Conservation (phyloP, 2,329 filamentous ascomycete species). For the Trichophyton benhamiae region DNA sequence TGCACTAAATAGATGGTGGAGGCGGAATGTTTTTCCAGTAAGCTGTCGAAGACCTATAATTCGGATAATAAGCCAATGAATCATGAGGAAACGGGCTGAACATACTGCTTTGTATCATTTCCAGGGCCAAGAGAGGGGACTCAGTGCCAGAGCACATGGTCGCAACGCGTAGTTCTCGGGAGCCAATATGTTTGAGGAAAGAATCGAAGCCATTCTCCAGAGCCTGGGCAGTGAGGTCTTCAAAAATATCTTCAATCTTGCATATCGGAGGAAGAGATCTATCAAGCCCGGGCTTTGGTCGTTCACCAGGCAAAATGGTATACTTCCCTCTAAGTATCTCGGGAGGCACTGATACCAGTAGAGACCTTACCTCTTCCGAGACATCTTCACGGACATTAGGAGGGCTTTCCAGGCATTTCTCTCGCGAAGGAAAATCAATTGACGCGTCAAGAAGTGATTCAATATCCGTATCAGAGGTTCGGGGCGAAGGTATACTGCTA, state of each 20-base stretch:
- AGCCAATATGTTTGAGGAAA: slow-evolving; percentile 25
- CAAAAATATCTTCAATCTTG: slow-evolving; percentile 39
- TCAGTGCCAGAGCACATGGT: slow-evolving; percentile 74
- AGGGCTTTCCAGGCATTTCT: background rate
- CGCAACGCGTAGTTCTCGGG: slow-evolving; percentile 42
- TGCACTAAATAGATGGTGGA: slow-evolving; percentile 48
- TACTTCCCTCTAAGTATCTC: slow-evolving; percentile 14
- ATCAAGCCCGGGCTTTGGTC: slow-evolving; percentile 19
- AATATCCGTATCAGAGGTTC: background rate
- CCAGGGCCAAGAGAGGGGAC: slow-evolving; percentile 54
- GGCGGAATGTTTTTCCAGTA: slow-evolving; percentile 28
- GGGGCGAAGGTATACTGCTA: background rate
- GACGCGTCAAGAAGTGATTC: background rate
- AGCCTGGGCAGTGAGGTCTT: slow-evolving; percentile 34
- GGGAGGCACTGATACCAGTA: slow-evolving; percentile 11
- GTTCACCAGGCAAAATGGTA: slow-evolving; percentile 9
- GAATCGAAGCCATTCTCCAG: slow-evolving; percentile 23
- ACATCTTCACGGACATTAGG: background rate
- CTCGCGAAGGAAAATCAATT: background rate
- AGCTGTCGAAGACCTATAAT: slow-evolving; percentile 24
- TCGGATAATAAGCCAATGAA: slow-evolving; percentile 8
- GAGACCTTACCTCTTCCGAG: background rate
- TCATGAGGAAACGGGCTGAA: background rate
- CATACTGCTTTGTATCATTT: slow-evolving; percentile 42
- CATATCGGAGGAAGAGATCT: slow-evolving; percentile 35